Evolutionary conservation across 176 grass and related monocot genomes (phyloP), one percentile per base, ranked within the genome.

Genomic region (Triticum monococcum): DNA sequence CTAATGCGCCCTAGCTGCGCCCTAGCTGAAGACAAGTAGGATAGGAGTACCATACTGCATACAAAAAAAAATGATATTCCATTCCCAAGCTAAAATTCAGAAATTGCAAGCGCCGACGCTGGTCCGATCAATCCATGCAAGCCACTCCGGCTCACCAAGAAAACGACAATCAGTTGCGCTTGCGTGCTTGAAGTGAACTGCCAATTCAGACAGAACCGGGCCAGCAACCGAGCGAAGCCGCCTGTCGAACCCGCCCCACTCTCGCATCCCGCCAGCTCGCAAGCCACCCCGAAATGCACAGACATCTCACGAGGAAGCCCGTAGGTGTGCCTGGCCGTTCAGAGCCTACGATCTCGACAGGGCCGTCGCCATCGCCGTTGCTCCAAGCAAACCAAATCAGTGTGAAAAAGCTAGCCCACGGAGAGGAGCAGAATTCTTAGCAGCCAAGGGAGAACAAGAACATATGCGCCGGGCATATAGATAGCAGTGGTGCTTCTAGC

Each of bases 391-490:
- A 76, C 41, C 9, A 38, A 38, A 9, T 20, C 13, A n/a, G 31
- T 16, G 0, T 33, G 71, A 17, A 89, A 77, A 22, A 22, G 16
- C 4, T 0, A 61, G 20, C 43, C 43, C 13, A 26, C 20, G 3
- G 8, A 36, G 22, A 36, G n/a, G 22, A 36, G n/a, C 16, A n/a
- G 3, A 77, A 23, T 30, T 77, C 71, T 77, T 68, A 45, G 61
- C 71, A 61, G 12, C 9, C 1, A 84, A 83, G 14, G 59, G 35
- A 79, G 66, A 70, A 43, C 68, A 45, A 61, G 77, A 80, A 89
- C 14, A 69, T 28, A 78, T 81, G 11, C 59, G 22, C 2, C 30
- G 18, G 1, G 64, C 68, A 59, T 37, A 7, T 43, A 38, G 37
- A 36, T 50, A 54, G 1, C 0, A 35, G 18, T 43, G 40, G 77